Conservation (phyloP, 176 grass and related monocot species). For the Avena sativa region DNA sequence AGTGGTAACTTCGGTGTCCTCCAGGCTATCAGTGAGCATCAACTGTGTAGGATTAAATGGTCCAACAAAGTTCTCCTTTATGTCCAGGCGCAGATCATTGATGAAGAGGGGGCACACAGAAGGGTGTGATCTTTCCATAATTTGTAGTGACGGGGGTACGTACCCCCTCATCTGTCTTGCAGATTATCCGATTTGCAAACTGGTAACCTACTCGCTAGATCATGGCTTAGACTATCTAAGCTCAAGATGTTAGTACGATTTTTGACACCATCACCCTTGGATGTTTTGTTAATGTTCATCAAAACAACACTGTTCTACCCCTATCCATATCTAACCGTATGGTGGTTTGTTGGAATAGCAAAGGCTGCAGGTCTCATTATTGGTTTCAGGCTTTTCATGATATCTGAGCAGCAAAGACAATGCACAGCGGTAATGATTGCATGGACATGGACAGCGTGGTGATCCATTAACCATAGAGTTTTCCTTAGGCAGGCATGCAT, state of each 20-base stretch:
- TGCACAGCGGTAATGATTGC: conserved; percentile 22
- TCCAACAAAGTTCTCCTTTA: conserved; percentile 26
- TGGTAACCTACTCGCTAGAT: too few species aligned
- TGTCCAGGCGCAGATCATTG: not conserved
- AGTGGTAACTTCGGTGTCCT: conserved; percentile 41
- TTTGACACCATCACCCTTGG: not conserved
- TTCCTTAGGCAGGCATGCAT: not conserved
- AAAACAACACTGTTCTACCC: not conserved
- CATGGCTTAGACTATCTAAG: too few species aligned
- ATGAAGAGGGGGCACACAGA: not conserved
- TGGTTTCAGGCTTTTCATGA: conserved; percentile 42
- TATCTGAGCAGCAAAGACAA: not conserved
- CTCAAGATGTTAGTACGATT: too few species aligned
- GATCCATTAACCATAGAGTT: not conserved
- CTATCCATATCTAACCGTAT: too few species aligned
- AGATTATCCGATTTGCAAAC: too few species aligned
- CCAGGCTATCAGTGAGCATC: conserved; percentile 42
- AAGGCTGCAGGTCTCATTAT: conserved; percentile 48
- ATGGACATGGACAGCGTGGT: conserved; percentile 25
- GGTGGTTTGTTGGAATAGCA: conserved; percentile 51
- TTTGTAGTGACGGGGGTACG: too few species aligned
- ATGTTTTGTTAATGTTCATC: not conserved
- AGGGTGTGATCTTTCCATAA: too few species aligned
- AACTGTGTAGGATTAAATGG: conserved; percentile 12
- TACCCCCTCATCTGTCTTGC: too few species aligned